These are phyloP conservation scores for Beauveria scarabaeidicola DNA, from an alignment of 2,329 filamentous ascomycete genomes.

Conservation along the genomic window DNA sequence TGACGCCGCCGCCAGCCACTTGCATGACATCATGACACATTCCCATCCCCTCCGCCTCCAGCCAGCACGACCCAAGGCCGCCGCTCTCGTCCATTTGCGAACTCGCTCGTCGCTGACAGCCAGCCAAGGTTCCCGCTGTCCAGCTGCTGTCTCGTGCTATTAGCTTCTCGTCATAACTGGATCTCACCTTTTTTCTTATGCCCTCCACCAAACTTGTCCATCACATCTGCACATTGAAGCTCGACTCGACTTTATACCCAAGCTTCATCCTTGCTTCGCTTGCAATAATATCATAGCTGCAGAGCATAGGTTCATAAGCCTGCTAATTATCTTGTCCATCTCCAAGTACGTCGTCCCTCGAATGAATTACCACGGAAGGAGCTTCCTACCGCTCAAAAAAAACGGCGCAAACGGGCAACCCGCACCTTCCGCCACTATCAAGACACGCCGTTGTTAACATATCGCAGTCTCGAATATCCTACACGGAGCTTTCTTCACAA, in stretches of 20 bases:
- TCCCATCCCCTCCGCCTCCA: conserved; percentile 17
- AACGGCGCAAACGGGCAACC: background rate
- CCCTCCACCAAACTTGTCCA: conserved; percentile 5
- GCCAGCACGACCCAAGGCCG: background rate
- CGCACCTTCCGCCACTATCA: conserved; percentile 2
- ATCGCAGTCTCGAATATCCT: background rate
- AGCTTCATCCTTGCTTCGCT: background rate
- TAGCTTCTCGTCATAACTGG: conserved; percentile 4
- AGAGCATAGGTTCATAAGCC: background rate
- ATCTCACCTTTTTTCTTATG: background rate
- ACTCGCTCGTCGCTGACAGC: background rate
- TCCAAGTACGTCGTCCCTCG: background rate
- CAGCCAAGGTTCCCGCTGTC: background rate
- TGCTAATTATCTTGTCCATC: background rate
- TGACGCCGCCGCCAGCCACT: background rate
- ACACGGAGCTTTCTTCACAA: background rate
- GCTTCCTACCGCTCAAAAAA: background rate
- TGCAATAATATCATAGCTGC: background rate
- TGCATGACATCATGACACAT: conserved; percentile 29
- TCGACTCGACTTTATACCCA: background rate
- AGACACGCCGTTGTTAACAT: background rate
- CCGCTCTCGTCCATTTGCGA: background rate
- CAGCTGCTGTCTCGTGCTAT: background rate
- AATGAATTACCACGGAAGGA: background rate
- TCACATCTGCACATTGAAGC: conserved; percentile 10